phyloP scores from a whole-genome alignment of 176 grass and related monocot species.

The Coix lacrymajobi region DNA sequence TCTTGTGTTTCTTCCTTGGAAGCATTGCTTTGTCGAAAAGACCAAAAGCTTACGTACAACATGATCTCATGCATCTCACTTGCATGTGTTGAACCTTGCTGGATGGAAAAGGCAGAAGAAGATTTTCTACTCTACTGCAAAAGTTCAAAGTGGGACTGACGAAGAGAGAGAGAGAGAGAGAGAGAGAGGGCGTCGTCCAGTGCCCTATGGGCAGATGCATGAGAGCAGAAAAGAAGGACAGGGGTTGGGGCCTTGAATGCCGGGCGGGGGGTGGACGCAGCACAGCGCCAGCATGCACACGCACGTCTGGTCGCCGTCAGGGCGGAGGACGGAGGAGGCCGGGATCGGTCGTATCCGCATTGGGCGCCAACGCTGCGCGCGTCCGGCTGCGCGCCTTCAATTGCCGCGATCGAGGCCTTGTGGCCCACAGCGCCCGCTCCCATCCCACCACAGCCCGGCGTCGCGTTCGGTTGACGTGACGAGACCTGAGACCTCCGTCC shows the following conservation, averaged over 20 bases:
- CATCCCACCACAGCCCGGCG: background rate
- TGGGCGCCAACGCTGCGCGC: slow-evolving; percentile 27
- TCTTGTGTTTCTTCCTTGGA: background rate
- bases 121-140: background rate
- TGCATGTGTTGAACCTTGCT: background rate
- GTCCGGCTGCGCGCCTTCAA: background rate
- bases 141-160: background rate
- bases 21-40: background rate
- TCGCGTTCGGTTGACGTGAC: slow-evolving; percentile 39
- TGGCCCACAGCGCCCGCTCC: background rate
- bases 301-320: slow-evolving; percentile 41
- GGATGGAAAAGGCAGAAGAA: background rate
- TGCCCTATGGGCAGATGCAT: background rate
- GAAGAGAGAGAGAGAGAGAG: background rate
- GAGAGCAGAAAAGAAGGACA: slow-evolving; percentile 2
- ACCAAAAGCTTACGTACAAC: background rate
- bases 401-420: slow-evolving; percentile 25
- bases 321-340: background rate
- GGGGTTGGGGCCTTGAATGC: slow-evolving; percentile 52
- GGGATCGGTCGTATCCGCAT: slow-evolving; percentile 21
- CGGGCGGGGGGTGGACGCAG: slow-evolving; percentile 37
- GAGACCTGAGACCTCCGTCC: slow-evolving; percentile 4
- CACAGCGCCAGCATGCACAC: too few species aligned
- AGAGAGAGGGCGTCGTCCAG: too few species aligned
- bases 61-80: background rate